Percentiles rank a stretch among this genome's conserved stretches.
phyloP scores from a whole-genome alignment of 2,329 filamentous ascomycete species.

The Knufia fluminis region DNA sequence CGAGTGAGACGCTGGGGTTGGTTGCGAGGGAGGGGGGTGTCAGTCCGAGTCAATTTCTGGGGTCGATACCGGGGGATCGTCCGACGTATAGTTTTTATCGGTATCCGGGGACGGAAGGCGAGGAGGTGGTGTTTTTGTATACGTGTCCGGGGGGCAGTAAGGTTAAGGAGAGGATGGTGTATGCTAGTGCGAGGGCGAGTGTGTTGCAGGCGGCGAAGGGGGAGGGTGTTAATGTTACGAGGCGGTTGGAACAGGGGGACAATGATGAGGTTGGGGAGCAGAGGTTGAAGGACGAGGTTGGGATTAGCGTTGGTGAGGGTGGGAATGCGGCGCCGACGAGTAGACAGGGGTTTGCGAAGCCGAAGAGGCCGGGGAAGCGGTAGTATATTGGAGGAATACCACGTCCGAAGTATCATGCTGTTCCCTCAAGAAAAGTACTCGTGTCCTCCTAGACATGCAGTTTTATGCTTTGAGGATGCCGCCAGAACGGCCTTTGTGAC shows the following conservation, averaged over 20 bases:
- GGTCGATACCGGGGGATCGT: conserved; percentile 42
- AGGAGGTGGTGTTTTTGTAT: conserved; percentile 51
- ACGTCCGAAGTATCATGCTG: too few relatives aligned
- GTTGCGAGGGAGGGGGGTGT: conserved; percentile 31
- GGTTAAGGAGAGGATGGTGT: conserved; percentile 58
- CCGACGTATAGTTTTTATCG: conserved; percentile 55
- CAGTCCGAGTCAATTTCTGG: conserved; percentile 37
- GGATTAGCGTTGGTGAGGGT: conserved; percentile 6
- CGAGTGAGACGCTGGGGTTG: conserved; percentile 49
- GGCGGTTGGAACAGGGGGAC: conserved; percentile 53
- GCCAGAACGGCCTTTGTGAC: too few relatives aligned
- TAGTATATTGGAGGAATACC: too few relatives aligned
- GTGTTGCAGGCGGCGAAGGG: conserved; percentile 47
- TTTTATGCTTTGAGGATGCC: too few relatives aligned
- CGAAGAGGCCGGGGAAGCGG: conserved; percentile 50
- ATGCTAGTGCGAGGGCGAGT: conserved; percentile 49
- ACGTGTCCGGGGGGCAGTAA: conserved; percentile 53
- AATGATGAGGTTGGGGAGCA: conserved; percentile 49
- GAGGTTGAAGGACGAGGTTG: conserved; percentile 46
- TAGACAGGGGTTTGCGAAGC: conserved; percentile 48
- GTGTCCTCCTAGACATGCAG: too few relatives aligned
- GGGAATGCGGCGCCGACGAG: conserved; percentile 4
- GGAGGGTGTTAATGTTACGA: conserved; percentile 48
- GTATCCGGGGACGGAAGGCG: conserved; percentile 37
- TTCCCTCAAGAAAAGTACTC: too few relatives aligned